Evolutionary conservation across 768 basidiomycete genomes (phyloP).

Genomic region (Suillus fuscotomentosus): DNA sequence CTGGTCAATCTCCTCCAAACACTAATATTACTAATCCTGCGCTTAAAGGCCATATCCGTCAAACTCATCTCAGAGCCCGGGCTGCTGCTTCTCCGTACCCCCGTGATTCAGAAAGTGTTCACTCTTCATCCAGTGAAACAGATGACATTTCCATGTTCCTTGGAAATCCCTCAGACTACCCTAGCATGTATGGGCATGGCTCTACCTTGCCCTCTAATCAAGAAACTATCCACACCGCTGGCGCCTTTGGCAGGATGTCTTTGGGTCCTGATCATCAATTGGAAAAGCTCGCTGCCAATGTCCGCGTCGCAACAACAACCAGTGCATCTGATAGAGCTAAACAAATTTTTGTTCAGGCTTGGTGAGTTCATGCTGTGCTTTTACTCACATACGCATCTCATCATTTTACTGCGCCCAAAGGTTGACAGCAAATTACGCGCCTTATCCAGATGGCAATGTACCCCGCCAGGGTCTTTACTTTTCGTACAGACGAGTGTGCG

Average conservation of each 20-base stretch:
- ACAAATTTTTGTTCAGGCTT: slow-evolving; percentile 91
- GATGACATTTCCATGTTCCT: slow-evolving; percentile 84
- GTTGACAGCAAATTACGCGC: slow-evolving; percentile 87
- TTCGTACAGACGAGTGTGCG: slow-evolving; percentile 87
- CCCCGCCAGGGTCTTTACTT: slow-evolving; percentile 93
- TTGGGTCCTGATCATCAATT: slow-evolving; percentile 74
- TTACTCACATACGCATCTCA: slow-evolving; percentile 19
- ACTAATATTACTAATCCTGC: slow-evolving; percentile 72
- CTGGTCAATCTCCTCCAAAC: slow-evolving; percentile 70
- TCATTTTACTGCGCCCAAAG: slow-evolving; percentile 37
- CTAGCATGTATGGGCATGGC: slow-evolving; percentile 57
- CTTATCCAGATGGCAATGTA: slow-evolving; percentile 90
- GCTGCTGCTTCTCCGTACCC: slow-evolving; percentile 83
- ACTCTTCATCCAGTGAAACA: slow-evolving; percentile 87
- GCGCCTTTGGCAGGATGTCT: slow-evolving; percentile 75
- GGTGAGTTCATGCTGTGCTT: slow-evolving; percentile 48
- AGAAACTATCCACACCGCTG: slow-evolving; percentile 60
- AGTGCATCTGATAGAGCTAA: slow-evolving; percentile 90
- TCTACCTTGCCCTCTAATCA: slow-evolving; percentile 40
- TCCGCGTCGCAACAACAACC: slow-evolving; percentile 85
- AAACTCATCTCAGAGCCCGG: slow-evolving; percentile 76
- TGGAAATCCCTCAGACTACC: slow-evolving; percentile 58
- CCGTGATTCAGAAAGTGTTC: slow-evolving; percentile 81
- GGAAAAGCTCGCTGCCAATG: slow-evolving; percentile 85
- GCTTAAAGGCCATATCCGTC: slow-evolving; percentile 74